Base-by-base conservation (phyloP, 768 basidiomycete genomes). In the Leccinum imitatum region DNA sequence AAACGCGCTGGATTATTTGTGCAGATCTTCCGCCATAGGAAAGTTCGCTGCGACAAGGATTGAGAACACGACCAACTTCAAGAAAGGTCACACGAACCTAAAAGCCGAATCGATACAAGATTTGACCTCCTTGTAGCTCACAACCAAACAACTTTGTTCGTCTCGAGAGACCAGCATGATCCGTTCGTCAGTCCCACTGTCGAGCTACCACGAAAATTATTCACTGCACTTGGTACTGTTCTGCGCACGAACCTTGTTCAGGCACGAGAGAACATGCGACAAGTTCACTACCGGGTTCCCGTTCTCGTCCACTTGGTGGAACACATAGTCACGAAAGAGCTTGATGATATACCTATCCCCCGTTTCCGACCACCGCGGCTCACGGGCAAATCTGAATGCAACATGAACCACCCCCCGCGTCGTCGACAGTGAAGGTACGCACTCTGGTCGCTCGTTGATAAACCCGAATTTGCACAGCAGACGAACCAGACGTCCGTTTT, bases 401-500 rank as follows among this genome's bases (percentile, higher is more conserved):
- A n/a, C 6, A 4, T 67, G 30, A 63, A 54, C 37, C 57, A 56
- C 35, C 31, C 6, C 9, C 33, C 31, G 4, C 27, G 41, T 19
- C 46, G 9, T 14, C 17, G 19, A 46, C n/a, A 3, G 41, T 9
- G 44, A 23, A 57, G 37, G 17, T 6, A 82, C 91, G 57, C 70
- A 98, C 94, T 98, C 97, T 3, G 97, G 96, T n/a, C 97, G 83
- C 71, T 99, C 97, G 72, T 98, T 98, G 78, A 99, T 98, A 75
- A 99, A 98, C 0, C 94, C 94, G 66, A 99, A 89, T 76, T 98
- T 99, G 73, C 87, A 87, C 61, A 98, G 77, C 53, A 98, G 75
- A 52, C 97, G 82, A 31, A 98, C 90, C 10, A 98, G 79, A 27
- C 97, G 82, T 1, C 90, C 94, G 68, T 99, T 98, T 78, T 98